A percentile compares a stretch with the other conserved stretches of the same genome.
Evolutionary conservation across 2,329 filamentous ascomycete species (phyloP).

Genomic region (Diaporthe citriasiana): DNA sequence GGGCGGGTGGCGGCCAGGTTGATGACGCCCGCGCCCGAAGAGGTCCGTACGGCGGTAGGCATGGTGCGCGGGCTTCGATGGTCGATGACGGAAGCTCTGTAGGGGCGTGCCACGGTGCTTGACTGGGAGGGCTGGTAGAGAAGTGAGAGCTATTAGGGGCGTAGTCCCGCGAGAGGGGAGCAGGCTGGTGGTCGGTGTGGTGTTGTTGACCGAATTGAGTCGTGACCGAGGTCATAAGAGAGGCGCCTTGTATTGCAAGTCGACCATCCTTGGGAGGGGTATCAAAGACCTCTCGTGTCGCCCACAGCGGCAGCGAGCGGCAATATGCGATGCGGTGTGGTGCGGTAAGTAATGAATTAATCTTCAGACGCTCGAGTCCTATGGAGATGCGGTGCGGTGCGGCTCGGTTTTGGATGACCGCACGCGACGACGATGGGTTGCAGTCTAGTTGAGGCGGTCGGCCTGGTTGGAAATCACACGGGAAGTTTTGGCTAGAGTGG

Average conservation of each 20-base stretch:
- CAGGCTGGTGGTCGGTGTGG: conserved; percentile 26
- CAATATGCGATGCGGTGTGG: neutral
- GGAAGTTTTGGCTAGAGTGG: conserved; percentile 14
- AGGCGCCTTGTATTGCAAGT: conserved; percentile 36
- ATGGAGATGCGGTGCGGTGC: conserved; percentile 4
- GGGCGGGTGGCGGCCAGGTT: conserved; percentile 27
- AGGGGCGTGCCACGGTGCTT: neutral
- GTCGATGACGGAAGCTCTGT: conserved; percentile 19
- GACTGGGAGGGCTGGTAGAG: conserved; percentile 17
- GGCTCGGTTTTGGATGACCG: conserved; percentile 26
- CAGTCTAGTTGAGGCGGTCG: conserved; percentile 24
- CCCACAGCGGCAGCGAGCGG: conserved; percentile 30
- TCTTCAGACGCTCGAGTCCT: neutral
- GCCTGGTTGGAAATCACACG: conserved; percentile 18
- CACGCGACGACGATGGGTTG: conserved; percentile 29
- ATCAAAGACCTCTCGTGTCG: conserved; percentile 21
- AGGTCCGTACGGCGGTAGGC: conserved; percentile 38
- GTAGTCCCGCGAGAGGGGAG: conserved; percentile 13
- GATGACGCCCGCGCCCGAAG: conserved; percentile 38
- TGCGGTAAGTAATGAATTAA: neutral
- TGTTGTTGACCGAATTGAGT: conserved; percentile 34
- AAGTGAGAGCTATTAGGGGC: conserved; percentile 10
- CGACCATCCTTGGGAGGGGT: conserved; percentile 35
- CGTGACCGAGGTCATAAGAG: conserved; percentile 41
- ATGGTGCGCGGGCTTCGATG: conserved; percentile 34